Evolutionary conservation across 345 rosid genomes (phyloP).

Genomic region (Sapria himalayana): DNA sequence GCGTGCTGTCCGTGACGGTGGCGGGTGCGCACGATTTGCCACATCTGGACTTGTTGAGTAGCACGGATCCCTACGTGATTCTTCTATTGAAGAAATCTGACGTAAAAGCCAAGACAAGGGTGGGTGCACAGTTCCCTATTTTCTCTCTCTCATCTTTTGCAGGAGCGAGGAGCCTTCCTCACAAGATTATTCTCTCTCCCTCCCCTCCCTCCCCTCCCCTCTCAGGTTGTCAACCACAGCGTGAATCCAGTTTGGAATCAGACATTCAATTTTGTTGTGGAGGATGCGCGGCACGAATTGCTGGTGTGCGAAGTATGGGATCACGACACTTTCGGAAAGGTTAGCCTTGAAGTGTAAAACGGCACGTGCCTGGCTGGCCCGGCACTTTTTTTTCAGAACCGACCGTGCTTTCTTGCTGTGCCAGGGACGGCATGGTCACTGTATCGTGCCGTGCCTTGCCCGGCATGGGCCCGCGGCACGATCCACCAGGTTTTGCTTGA

Average conservation of each 20-base stretch:
- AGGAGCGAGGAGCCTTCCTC: too few relatives aligned
- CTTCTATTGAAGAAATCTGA: slow-evolving; percentile 58
- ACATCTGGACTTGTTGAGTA: slow-evolving; percentile 47
- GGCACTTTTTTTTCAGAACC: too few relatives aligned
- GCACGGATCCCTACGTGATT: slow-evolving; percentile 68
- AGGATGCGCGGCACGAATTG: slow-evolving; percentile 79
- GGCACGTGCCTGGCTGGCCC: too few relatives aligned
- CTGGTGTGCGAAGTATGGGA: slow-evolving; percentile 56
- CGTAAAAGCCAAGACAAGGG: slow-evolving; percentile 51
- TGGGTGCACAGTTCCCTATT: slow-evolving; percentile 10
- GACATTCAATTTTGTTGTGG: slow-evolving; percentile 84
- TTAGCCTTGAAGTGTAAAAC: too few relatives aligned
- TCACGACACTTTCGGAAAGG: slow-evolving; percentile 79
- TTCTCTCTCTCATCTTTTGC: neutral
- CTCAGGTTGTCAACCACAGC: slow-evolving; percentile 49
- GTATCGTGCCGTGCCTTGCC: too few relatives aligned
- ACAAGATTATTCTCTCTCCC: too few relatives aligned
- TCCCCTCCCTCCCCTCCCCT: slow-evolving; percentile 1
- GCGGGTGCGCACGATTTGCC: slow-evolving; percentile 62
- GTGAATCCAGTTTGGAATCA: slow-evolving; percentile 94
- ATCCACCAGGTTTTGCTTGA: too few relatives aligned
- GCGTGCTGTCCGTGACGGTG: slow-evolving; percentile 60
- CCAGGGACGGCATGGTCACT: too few relatives aligned
- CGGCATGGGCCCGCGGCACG: too few relatives aligned
- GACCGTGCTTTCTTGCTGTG: too few relatives aligned